Conservation (phyloP, 2,329 filamentous ascomycete species). For the Dothideomycetidae sp. region DNA sequence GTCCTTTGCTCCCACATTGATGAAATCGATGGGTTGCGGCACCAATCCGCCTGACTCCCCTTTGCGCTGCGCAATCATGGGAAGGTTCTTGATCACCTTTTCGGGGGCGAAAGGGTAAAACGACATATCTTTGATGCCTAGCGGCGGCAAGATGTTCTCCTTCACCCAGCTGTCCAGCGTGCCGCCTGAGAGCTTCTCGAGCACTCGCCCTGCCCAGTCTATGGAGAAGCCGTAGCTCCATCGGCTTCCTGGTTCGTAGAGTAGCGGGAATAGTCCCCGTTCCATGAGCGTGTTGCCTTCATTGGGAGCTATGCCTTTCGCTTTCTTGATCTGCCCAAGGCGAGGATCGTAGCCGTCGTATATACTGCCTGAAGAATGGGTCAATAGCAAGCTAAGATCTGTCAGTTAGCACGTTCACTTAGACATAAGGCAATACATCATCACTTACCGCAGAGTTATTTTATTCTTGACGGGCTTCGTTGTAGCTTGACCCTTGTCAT, state of each 20-base stretch:
- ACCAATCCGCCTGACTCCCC: conserved; percentile 13
- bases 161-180: conserved; percentile 33
- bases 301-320: conserved; percentile 10
- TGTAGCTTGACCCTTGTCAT: conserved; percentile 25
- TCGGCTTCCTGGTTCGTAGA: conserved; percentile 36
- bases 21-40: conserved; percentile 9
- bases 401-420: background rate
- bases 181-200: conserved; percentile 34
- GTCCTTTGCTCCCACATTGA: conserved; percentile 18
- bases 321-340: conserved; percentile 18
- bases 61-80: conserved; percentile 11
- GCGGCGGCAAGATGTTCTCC: conserved; percentile 31
- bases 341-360: conserved; percentile 32
- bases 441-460: conserved; percentile 33
- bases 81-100: conserved; percentile 15
- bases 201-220: conserved; percentile 40
- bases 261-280: conserved; percentile 31
- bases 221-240: conserved; percentile 39
- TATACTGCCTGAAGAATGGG: conserved; percentile 35
- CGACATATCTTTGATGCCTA: conserved; percentile 26
- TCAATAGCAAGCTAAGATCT: conserved; percentile 31
- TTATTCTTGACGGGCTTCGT: conserved; percentile 22
- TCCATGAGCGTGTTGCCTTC: conserved; percentile 26
- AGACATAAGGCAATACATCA: background rate
- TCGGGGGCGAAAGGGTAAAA: conserved; percentile 18